Base-by-base conservation (phyloP, 2,329 filamentous ascomycete species). In the Aspergillus uvarum region DNA sequence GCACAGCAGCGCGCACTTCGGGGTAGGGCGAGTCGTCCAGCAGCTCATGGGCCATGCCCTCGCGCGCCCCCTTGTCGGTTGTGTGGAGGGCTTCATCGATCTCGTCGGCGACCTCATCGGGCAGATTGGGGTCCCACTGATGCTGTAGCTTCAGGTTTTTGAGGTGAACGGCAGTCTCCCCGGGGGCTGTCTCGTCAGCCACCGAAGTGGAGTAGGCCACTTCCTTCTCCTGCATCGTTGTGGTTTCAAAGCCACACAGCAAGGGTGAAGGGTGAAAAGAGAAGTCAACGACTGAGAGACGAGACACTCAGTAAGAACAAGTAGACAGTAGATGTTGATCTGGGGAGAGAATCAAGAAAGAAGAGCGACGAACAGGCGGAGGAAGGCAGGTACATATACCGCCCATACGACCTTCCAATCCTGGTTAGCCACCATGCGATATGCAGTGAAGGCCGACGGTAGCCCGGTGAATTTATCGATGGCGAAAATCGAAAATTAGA, bases 11-110 rank as follows among this genome's bases (percentile, higher is more conserved):
- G 65, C 87, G 84, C 32, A 89, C 87, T 76, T 89, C 86, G 42
- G 85, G 85, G 68, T 89, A 89, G 2, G 87, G 87, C 51, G 86
- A 89, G 71, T 89, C 86, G 59, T 89, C 85, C 69, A 87, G 81
- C 68, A 87, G 79, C 59, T 84, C 83, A 65, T 83, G 81, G 67
- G 87, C 83, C 65, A 87, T 81, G 60, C 82, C 80, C 53, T 83
- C 74, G 57, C 83, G 83, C 71, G 84, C 83, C 66, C 83, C 83
- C 64, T 81, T 78, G 72, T 86, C 83, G 60, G 81, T 79, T 2
- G 80, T 81, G 47, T 80, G 75, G 50, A 87, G 79, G 29, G 82
- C 85, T 49, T 83, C 79, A 60, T 88, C 84, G 62, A 89, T 80
- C 72, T 86, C 83, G 62, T 85, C 83, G 54, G 85, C 75, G 51